Base-by-base conservation (phyloP, 257 asterid species). In the Jaltomata sinuosa region DNA sequence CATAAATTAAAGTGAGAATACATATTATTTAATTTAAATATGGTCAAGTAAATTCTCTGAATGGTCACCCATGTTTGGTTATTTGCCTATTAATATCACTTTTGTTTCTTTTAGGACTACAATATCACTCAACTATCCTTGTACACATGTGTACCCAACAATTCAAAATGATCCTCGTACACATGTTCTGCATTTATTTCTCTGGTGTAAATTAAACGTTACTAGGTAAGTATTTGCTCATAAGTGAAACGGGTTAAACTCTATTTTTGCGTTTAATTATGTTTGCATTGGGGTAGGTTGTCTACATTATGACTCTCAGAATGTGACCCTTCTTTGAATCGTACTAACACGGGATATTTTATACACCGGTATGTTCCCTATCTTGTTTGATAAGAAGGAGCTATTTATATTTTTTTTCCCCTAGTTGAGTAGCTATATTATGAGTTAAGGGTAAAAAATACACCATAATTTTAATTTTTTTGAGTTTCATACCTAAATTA, bases 301-400 rank as follows among this genome's bases (percentile, higher is more conserved):
- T 9, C 3, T 22, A 1, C 7, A n/a, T 57, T 7, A n/a, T 7
- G n/a, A 57, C 0, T 5, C 22, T 57, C 31, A 1, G 10, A 4
- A n/a, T n/a, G 5, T 1, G 65, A 6, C 7, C 1, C 2, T 21
- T 54, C 16, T 21, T 19, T 1, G 0, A 54, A 54, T 0, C 12
- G 9, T 54, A 9, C 27, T 54, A 19, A 54, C 3, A 4, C 62
- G 5, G 2, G 0, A 21, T 54, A 0, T 22, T 54, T 54, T 8
- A 1, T 52, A 6, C 57, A 52, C 18, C 1, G 3, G 22, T n/a
- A n/a, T n/a, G n/a, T n/a, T n/a, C 2, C 0, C 57, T 52, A 42
- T 42, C 18, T 49, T 0, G 0, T 0, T 54, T 54, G 62, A 3
- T 54, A 54, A 54, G 8, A 54, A 54, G 62, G 27, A 54, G 27